A percentile compares a stretch with the other conserved stretches of the same genome.
Conservation (phyloP, 768 basidiomycete genomes). For the Tricholoma hemisulphureum region DNA sequence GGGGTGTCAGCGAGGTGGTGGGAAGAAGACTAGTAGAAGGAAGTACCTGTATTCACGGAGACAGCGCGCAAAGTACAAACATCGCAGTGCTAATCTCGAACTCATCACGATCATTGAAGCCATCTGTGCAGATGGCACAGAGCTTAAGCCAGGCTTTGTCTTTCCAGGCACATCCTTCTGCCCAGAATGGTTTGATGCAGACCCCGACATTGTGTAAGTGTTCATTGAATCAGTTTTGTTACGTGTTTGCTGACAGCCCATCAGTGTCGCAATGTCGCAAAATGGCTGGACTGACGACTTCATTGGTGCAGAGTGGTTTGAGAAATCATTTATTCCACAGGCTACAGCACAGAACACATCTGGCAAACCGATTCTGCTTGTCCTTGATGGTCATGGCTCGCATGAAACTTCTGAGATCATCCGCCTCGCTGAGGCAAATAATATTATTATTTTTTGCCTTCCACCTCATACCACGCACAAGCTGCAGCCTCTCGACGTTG, state of each 20-base stretch:
- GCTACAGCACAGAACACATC: no score
- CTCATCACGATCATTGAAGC: conserved; percentile 42
- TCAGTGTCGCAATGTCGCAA: no score
- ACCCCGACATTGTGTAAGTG: conserved; percentile 19
- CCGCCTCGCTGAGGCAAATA: no score
- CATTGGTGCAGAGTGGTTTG: no score
- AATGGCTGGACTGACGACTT: no score
- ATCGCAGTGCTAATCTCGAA: conserved; percentile 35
- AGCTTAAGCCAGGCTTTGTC: no score
- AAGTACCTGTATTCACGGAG: no score
- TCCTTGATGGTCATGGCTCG: conserved; percentile 44
- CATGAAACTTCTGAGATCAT: conserved; percentile 32
- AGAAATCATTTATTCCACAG: no score
- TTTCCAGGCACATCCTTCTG: conserved; percentile 27
- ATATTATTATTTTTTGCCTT: conserved; percentile 34
- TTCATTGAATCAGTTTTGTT: conserved; percentile 1
- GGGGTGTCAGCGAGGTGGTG: conserved; percentile 28
- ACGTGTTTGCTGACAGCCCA: no score
- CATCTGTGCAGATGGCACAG: no score
- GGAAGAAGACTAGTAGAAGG: no score
- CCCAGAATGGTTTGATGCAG: conserved; percentile 25
- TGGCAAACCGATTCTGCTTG: conserved; percentile 37
- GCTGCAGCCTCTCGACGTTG: conserved; percentile 46
- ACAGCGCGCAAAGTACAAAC: no score
- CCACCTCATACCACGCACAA: conserved; percentile 42